phyloP scores from a whole-genome alignment of 257 asterid genomes.

The Craterostigma plantagineum region DNA sequence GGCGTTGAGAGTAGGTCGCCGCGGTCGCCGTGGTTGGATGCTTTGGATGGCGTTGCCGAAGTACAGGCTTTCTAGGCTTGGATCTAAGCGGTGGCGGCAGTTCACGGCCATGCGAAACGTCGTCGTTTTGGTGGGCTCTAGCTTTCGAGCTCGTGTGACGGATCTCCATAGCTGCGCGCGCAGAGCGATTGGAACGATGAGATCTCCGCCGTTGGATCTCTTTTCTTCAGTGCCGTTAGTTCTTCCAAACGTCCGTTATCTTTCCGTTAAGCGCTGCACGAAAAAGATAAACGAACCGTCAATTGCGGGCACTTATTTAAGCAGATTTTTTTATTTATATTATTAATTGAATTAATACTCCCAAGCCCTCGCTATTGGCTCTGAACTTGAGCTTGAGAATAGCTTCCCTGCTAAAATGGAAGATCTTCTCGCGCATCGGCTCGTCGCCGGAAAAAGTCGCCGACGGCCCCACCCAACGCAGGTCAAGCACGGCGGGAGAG shows the following conservation, averaged over 20 bases:
- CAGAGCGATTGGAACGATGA: constrained; percentile 48
- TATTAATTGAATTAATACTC: too few species aligned
- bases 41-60: constrained; percentile 65
- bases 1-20: constrained; percentile 21
- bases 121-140: constrained; percentile 23
- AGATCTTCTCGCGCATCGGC: constrained; percentile 45
- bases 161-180: constrained; percentile 44
- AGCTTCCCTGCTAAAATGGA: constrained; percentile 45
- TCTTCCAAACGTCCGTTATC: constrained; percentile 10
- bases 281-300: constrained; percentile 30
- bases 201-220: constrained; percentile 15
- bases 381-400: constrained; percentile 32
- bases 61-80: constrained; percentile 33
- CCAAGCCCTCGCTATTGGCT: constrained; percentile 9
- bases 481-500: constrained; percentile 28
- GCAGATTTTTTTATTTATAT: neutral
- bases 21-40: constrained; percentile 25
- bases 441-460: constrained; percentile 28
- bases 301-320: constrained; percentile 11
- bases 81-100: constrained; percentile 48
- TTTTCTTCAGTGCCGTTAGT: neutral
- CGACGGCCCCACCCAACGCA: constrained; percentile 39
- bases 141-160: constrained; percentile 35
- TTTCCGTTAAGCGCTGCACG: constrained; percentile 39
- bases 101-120: constrained; percentile 52